These are phyloP conservation scores for Bolboschoenus planiculmis DNA, from an alignment of 176 grass and related monocot genomes.

Conservation along the genomic window DNA sequence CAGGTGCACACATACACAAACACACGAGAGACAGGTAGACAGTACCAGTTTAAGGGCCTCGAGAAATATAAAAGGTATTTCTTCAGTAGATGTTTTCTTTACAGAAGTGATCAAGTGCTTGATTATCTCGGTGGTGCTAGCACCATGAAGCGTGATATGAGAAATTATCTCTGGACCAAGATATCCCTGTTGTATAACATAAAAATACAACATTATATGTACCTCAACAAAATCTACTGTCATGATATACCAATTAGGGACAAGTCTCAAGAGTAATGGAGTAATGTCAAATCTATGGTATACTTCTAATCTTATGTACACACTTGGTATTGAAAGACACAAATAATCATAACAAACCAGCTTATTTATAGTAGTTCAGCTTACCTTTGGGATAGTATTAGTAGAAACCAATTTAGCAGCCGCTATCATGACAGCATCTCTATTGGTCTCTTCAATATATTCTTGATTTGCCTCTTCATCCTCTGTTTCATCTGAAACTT, in stretches of 20 bases:
- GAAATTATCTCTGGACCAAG: conserved; percentile 93
- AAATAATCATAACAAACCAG: background rate
- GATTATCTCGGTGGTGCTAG: conserved; percentile 77
- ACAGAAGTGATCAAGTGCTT: conserved; percentile 72
- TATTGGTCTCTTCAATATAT: conserved; percentile 93
- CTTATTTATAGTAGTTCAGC: background rate
- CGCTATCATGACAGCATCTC: conserved; percentile 90
- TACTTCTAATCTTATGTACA: background rate
- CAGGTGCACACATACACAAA: background rate
- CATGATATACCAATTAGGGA: conserved; percentile 6
- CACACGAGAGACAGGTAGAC: conserved; percentile 18
- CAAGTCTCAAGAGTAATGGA: conserved; percentile 18
- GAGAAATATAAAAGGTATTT: conserved; percentile 65
- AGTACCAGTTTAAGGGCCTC: conserved; percentile 79
- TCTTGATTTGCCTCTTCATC: conserved; percentile 95
- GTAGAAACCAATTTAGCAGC: conserved; percentile 79
- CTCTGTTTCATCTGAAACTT: conserved; percentile 86
- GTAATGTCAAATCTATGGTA: conserved; percentile 15
- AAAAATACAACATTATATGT: background rate
- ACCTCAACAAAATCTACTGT: background rate
- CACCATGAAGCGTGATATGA: conserved; percentile 67
- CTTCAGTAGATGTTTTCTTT: conserved; percentile 56
- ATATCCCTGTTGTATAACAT: conserved; percentile 58
- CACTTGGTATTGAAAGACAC: background rate
- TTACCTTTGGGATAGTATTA: conserved; percentile 77